Conservation (phyloP, 768 basidiomycete genomes). For the Boletus vinaceobasis region DNA sequence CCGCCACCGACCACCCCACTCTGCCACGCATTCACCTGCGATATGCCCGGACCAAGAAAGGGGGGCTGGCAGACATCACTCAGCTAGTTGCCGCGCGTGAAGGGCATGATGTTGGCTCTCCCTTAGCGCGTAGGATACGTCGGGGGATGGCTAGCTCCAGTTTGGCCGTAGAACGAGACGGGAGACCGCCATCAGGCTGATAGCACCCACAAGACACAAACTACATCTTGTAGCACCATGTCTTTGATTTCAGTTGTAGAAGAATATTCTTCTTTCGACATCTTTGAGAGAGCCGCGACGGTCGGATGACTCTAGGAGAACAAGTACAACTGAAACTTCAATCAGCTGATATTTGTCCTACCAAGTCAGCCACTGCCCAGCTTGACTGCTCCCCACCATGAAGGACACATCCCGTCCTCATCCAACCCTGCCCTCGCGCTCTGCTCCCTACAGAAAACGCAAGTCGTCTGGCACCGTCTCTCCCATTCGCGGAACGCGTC, state of each 20-base stretch:
- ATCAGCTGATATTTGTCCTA: not conserved
- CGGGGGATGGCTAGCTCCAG: not conserved
- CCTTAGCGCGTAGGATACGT: not conserved
- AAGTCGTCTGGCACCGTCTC: constrained; percentile 2
- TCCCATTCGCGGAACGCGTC: constrained; percentile 11
- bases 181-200: not conserved
- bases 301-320: constrained; percentile 8
- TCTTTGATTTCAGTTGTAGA: not conserved
- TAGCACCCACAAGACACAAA: not conserved
- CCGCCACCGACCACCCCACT: too few relatives aligned
- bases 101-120: not conserved
- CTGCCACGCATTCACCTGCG: not conserved
- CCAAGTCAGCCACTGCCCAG: constrained; percentile 16
- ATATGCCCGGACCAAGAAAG: not conserved
- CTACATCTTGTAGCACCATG: not conserved
- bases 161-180: not conserved
- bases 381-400: constrained; percentile 18
- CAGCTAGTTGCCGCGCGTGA: not conserved
- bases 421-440: constrained; percentile 2
- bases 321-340: not conserved
- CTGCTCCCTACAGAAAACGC: constrained; percentile 21
- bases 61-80: not conserved
- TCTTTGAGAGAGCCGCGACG: constrained; percentile 3
- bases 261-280: not conserved
- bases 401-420: constrained; percentile 23